A percentile compares a stretch with the other conserved stretches of the same genome.
Evolutionary conservation across 169 alveolate genomes (phyloP).

Genomic region (Cryptosporidium xiaoi): DNA sequence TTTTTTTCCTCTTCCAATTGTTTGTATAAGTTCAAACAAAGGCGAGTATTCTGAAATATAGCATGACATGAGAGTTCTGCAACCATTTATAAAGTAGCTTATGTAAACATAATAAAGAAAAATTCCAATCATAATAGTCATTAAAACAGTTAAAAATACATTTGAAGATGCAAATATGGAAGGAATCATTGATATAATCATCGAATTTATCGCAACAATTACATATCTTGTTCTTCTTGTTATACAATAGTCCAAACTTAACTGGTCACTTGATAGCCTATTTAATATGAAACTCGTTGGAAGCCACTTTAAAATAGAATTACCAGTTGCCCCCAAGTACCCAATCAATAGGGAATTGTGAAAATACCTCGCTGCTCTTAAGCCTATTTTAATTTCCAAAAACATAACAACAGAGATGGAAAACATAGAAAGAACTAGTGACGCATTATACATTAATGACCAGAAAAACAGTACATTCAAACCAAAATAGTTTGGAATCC

Average conservation of each 20-base stretch:
- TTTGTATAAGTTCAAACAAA: conserved; percentile 46
- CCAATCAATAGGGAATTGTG: conserved; percentile 55
- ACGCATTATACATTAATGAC: conserved; percentile 13
- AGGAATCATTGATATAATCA: conserved; percentile 39
- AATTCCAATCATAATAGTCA: neutral
- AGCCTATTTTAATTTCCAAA: conserved; percentile 48
- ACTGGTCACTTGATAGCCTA: conserved; percentile 50
- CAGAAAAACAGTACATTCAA: conserved; percentile 45
- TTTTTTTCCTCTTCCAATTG: conserved; percentile 65
- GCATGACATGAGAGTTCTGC: conserved; percentile 43
- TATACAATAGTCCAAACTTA: conserved; percentile 52
- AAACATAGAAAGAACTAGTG: conserved; percentile 15
- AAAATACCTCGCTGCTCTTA: conserved; percentile 64
- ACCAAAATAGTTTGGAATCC: conserved; percentile 24
- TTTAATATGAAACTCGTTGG: conserved; percentile 53
- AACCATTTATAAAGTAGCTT: conserved; percentile 59
- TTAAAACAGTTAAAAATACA: neutral
- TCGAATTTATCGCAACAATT: conserved; percentile 23
- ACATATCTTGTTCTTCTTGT: conserved; percentile 62
- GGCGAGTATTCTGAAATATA: conserved; percentile 66
- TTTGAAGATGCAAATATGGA: conserved; percentile 30
- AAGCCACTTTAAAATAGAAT: conserved; percentile 41
- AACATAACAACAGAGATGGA: conserved; percentile 14
- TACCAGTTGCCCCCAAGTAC: conserved; percentile 54
- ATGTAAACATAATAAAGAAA: conserved; percentile 1